Evolutionary conservation across 1,284 basidiomycete species (phyloP).

Genomic region (Ceratobasidium sp.): DNA sequence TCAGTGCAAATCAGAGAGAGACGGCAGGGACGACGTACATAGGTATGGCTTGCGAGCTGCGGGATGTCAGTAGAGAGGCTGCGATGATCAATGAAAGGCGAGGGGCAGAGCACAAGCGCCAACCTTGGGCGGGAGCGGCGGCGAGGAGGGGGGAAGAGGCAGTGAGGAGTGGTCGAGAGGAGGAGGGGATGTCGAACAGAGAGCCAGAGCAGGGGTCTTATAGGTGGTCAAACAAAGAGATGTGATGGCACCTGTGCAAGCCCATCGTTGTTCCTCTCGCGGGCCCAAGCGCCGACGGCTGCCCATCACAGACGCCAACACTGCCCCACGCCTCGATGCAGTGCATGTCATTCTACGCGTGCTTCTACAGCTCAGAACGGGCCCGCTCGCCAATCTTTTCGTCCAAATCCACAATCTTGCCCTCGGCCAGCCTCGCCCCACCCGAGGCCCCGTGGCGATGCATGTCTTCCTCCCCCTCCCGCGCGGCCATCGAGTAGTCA

Average conservation of each 20-base stretch:
- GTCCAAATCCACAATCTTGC: conserved; percentile 39
- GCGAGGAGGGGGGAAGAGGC: not conserved
- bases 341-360: not conserved
- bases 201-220: no score
- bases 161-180: not conserved
- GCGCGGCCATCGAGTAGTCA: conserved; percentile 26
- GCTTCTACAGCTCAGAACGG: no score
- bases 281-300: conserved; percentile 21
- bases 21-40: not conserved
- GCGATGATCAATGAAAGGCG: not conserved
- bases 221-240: conserved; percentile 5
- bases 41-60: conserved; percentile 1
- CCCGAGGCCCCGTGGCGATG: not conserved
- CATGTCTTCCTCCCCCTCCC: conserved; percentile 7
- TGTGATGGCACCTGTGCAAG: not conserved
- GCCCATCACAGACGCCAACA: not conserved
- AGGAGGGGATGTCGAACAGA: not conserved
- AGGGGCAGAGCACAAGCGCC: not conserved
- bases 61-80: conserved; percentile 1
- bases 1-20: not conserved
- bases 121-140: conserved; percentile 2
- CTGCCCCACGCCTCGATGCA: no score
- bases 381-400: conserved; percentile 15
- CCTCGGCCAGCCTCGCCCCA: conserved; percentile 10
- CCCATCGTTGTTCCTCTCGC: conserved; percentile 38